Conservation (phyloP, 2,329 filamentous ascomycete genomes). For the Fusarium albosuccineum region DNA sequence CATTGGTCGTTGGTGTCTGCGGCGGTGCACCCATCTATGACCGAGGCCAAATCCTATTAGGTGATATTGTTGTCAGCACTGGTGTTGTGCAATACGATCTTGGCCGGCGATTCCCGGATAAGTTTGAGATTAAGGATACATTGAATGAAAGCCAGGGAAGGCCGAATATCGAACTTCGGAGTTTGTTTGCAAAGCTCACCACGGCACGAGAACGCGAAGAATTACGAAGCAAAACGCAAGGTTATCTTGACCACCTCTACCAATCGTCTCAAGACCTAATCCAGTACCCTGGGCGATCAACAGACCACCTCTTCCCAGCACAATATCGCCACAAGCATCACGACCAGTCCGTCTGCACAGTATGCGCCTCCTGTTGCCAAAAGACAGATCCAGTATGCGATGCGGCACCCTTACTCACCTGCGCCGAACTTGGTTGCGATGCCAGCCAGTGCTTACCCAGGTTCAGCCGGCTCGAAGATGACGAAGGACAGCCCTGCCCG, state of each 20-base stretch:
- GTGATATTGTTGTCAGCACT: constrained; percentile 7
- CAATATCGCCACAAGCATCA: constrained; percentile 12
- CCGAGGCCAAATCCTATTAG: fast-evolving
- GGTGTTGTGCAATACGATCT: constrained; percentile 1
- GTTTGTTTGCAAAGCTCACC: fast-evolving
- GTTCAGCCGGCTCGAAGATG: background rate
- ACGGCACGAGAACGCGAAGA: background rate
- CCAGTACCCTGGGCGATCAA: constrained; percentile 3
- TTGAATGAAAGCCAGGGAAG: fast-evolving
- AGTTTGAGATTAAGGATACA: fast-evolving
- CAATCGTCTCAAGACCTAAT: background rate
- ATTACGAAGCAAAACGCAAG: fast-evolving
- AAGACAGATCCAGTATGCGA: background rate
- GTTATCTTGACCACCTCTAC: background rate
- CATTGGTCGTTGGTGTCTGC: background rate
- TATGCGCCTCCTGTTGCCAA: constrained; percentile 5
- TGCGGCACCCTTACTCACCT: background rate
- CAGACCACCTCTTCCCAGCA: background rate
- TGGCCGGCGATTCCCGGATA: fast-evolving
- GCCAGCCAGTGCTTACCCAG: background rate
- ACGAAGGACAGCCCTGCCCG: background rate
- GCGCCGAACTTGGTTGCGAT: constrained; percentile 1
- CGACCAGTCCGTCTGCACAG: background rate
- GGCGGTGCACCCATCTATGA: background rate
- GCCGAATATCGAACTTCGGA: background rate